A percentile compares a stretch with the other conserved stretches of the same genome.
phyloP scores from a whole-genome alignment of 768 basidiomycete genomes.

The Bullera alba region DNA sequence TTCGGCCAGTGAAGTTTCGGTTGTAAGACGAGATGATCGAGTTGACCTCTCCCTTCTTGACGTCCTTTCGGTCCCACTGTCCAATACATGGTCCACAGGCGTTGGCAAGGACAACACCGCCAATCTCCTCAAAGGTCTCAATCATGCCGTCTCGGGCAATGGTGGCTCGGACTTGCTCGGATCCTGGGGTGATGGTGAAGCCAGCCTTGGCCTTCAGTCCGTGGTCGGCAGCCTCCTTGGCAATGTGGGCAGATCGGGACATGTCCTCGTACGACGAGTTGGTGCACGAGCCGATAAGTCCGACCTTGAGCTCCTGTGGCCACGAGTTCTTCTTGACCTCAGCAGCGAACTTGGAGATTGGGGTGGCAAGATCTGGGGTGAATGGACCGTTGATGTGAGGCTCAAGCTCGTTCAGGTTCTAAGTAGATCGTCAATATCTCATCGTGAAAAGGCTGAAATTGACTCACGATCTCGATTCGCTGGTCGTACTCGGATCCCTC shows the following conservation, averaged over 20 bases:
- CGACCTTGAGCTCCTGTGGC: conserved; percentile 94
- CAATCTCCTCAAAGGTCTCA: conserved; percentile 71
- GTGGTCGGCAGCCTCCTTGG: conserved; percentile 73
- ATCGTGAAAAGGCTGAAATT: background rate
- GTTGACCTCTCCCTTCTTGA: conserved; percentile 91
- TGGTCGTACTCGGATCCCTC: conserved; percentile 85
- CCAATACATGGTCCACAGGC: conserved; percentile 98
- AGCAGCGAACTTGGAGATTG: conserved; percentile 85
- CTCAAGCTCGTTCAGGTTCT: conserved; percentile 87
- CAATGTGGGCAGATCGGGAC: conserved; percentile 92
- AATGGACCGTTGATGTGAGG: conserved; percentile 99
- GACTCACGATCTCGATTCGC: conserved; percentile 74
- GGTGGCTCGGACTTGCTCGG: conserved; percentile 94
- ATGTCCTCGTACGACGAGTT: conserved; percentile 99
- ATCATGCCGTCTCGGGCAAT: conserved; percentile 94
- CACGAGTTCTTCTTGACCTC: conserved; percentile 89
- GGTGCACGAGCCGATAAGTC: conserved; percentile 96
- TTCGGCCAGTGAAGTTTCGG: conserved; percentile 99
- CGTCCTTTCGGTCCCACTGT: conserved; percentile 94
- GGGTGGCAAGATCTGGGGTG: conserved; percentile 96
- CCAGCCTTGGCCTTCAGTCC: conserved; percentile 81
- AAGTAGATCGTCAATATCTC: conserved; percentile 30
- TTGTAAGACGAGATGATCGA: conserved; percentile 99
- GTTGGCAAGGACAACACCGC: conserved; percentile 89
- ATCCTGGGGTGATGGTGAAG: conserved; percentile 96